These are phyloP conservation scores for Lichtheimia corymbifera DNA, from an alignment of 371 early-diverging fungal genomes.

Conservation along the genomic window DNA sequence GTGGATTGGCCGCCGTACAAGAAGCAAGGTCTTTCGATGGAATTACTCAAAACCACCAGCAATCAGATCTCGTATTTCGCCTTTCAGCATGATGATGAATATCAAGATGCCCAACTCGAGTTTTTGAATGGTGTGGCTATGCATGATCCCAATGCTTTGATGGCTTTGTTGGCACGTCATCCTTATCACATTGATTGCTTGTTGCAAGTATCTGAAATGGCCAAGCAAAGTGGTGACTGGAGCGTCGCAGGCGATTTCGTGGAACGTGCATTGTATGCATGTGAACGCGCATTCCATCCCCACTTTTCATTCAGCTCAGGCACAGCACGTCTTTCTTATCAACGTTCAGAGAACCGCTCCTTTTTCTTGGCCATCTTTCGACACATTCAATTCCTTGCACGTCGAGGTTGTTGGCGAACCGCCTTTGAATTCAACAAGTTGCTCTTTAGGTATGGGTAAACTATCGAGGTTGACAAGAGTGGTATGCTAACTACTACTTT, in stretches of 20 bases:
- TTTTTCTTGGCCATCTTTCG: conserved; percentile 84
- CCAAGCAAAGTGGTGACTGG: conserved; percentile 81
- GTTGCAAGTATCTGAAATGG: conserved; percentile 82
- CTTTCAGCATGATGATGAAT: conserved; percentile 69
- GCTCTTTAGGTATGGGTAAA: conserved; percentile 54
- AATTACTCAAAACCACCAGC: conserved; percentile 45
- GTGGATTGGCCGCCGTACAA: conserved; percentile 78
- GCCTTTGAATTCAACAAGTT: conserved; percentile 88
- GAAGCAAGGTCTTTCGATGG: conserved; percentile 76
- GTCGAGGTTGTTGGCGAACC: conserved; percentile 92
- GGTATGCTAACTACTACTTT: neutral
- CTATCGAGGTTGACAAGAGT: too few species aligned
- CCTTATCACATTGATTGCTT: conserved; percentile 89
- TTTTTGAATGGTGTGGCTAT: conserved; percentile 74
- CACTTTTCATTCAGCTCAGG: conserved; percentile 76
- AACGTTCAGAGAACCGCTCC: conserved; percentile 76
- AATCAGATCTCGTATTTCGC: conserved; percentile 58
- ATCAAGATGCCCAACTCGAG: conserved; percentile 71
- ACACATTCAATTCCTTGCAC: conserved; percentile 80
- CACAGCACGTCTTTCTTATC: conserved; percentile 67
- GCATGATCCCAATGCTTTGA: conserved; percentile 77
- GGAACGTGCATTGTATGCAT: conserved; percentile 82
- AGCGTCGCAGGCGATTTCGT: conserved; percentile 76
- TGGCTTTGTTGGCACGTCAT: conserved; percentile 65
- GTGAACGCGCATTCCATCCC: conserved; percentile 83